Conservation (phyloP, 495 filamentous ascomycete genomes). For the Collariella sp. region DNA sequence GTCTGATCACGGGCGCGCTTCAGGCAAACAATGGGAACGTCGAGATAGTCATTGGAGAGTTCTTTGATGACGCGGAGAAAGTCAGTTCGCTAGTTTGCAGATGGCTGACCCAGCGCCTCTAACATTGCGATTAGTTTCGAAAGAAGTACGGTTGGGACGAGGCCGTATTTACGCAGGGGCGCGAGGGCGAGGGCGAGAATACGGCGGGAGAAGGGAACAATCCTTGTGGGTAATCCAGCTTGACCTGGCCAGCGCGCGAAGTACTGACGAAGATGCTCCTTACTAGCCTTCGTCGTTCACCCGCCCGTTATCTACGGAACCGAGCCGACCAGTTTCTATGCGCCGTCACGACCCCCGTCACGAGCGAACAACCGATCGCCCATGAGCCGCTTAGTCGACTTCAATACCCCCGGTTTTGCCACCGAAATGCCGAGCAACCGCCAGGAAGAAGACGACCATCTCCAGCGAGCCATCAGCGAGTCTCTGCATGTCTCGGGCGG, state of each 20-base stretch:
- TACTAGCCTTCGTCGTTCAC: slow-evolving; percentile 53
- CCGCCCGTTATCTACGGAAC: slow-evolving; percentile 37
- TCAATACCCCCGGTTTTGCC: slow-evolving; percentile 22
- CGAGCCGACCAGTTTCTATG: slow-evolving; percentile 30
- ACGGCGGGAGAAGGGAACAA: not conserved
- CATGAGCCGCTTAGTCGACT: slow-evolving; percentile 34
- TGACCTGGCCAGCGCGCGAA: not conserved
- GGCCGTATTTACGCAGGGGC: slow-evolving; percentile 33
- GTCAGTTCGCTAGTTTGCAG: slow-evolving; percentile 19
- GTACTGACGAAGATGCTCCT: slow-evolving; percentile 10
- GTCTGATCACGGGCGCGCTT: slow-evolving; percentile 11
- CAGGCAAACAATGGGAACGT: slow-evolving; percentile 38
- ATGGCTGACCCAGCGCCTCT: slow-evolving; percentile 4
- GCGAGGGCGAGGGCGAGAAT: slow-evolving; percentile 41
- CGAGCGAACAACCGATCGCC: slow-evolving; percentile 47
- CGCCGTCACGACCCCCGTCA: slow-evolving; percentile 64
- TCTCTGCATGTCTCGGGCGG: slow-evolving; percentile 14
- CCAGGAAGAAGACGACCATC: slow-evolving; percentile 32
- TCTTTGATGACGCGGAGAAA: slow-evolving; percentile 35
- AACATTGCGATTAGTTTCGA: slow-evolving; percentile 22
- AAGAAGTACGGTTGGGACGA: slow-evolving; percentile 42
- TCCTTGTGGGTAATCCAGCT: slow-evolving; percentile 2
- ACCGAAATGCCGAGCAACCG: slow-evolving; percentile 10
- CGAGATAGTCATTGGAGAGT: slow-evolving; percentile 37
- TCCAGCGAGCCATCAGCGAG: slow-evolving; percentile 29